phyloP scores from a whole-genome alignment of 179 eudicot species.

The Amaranthus tricolor region DNA sequence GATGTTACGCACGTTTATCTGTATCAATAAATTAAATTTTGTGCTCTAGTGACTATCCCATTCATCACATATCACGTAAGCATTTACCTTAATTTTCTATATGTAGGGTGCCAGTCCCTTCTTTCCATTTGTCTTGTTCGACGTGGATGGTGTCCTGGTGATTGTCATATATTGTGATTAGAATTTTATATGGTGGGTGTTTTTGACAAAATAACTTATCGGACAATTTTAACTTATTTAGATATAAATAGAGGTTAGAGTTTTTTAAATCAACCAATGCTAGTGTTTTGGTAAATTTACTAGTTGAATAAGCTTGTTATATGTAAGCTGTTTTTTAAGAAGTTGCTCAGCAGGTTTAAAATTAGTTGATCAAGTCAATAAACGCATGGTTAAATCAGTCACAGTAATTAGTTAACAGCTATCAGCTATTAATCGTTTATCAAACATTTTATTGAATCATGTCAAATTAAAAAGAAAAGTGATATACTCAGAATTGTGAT shows the following conservation, averaged over 20 bases:
- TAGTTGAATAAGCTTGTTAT: too few species aligned
- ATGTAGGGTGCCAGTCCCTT: slow-evolving; percentile 24
- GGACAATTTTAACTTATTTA: too few species aligned
- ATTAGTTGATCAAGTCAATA: too few species aligned
- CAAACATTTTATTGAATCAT: background rate
- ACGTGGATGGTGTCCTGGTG: slow-evolving; percentile 23
- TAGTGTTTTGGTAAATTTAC: too few species aligned
- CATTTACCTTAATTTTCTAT: slow-evolving; percentile 10
- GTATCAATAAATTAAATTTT: slow-evolving; percentile 7
- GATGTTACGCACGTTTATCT: slow-evolving; percentile 26
- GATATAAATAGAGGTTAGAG: too few species aligned
- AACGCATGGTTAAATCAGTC: too few species aligned
- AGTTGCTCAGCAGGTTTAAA: too few species aligned
- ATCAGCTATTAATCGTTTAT: too few species aligned
- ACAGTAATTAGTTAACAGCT: too few species aligned
- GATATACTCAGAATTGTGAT: slow-evolving; percentile 20
- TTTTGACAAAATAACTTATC: too few species aligned
- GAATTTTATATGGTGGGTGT: background rate
- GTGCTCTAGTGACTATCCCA: slow-evolving; percentile 32
- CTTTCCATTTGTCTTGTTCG: slow-evolving; percentile 19
- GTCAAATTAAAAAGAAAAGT: background rate
- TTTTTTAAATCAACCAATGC: too few species aligned
- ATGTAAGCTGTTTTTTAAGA: too few species aligned
- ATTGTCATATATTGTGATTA: slow-evolving; percentile 18
- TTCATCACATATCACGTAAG: slow-evolving; percentile 22